A percentile compares a stretch with the other conserved stretches of the same genome.
Evolutionary conservation across 2,329 filamentous ascomycete species (phyloP).

Genomic region (Dothidotthia symphoricarpi): DNA sequence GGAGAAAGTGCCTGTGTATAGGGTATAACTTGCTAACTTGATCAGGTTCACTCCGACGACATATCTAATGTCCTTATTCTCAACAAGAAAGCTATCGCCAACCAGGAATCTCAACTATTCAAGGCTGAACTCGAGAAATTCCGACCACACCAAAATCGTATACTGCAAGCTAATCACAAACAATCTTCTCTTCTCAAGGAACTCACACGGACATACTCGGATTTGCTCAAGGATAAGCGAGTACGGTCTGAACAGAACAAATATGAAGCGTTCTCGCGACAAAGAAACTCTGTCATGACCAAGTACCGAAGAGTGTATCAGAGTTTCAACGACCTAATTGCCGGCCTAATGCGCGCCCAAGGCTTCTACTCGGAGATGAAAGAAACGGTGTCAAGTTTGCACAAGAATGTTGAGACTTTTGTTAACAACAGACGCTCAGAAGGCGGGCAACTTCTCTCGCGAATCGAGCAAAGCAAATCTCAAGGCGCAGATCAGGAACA

Average conservation of each 20-base stretch:
- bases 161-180: slow-evolving; percentile 93
- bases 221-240: slow-evolving; percentile 86
- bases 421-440: slow-evolving; percentile 92
- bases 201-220: slow-evolving; percentile 80
- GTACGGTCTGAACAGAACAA: slow-evolving; percentile 93
- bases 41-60: slow-evolving; percentile 87
- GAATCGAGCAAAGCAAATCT: slow-evolving; percentile 78
- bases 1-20: not conserved
- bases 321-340: slow-evolving; percentile 84
- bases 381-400: slow-evolving; percentile 84
- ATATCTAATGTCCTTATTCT: slow-evolving; percentile 96
- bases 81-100: slow-evolving; percentile 94
- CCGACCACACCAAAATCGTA: slow-evolving; percentile 82
- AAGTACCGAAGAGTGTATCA: slow-evolving; percentile 91
- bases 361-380: slow-evolving; percentile 95
- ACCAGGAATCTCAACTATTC: slow-evolving; percentile 89
- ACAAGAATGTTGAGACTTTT: slow-evolving; percentile 96
- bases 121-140: slow-evolving; percentile 98
- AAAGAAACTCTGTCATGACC: slow-evolving; percentile 75
- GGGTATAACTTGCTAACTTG: slow-evolving; percentile 2
- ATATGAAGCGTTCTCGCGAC: slow-evolving; percentile 83
- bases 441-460: slow-evolving; percentile 81
- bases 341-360: slow-evolving; percentile 82
- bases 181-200: slow-evolving; percentile 94
- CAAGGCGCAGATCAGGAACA: slow-evolving; percentile 78